Evolutionary conservation across 371 early-diverging fungal species (phyloP).

Genomic region (Rhizomucor pusillus): DNA sequence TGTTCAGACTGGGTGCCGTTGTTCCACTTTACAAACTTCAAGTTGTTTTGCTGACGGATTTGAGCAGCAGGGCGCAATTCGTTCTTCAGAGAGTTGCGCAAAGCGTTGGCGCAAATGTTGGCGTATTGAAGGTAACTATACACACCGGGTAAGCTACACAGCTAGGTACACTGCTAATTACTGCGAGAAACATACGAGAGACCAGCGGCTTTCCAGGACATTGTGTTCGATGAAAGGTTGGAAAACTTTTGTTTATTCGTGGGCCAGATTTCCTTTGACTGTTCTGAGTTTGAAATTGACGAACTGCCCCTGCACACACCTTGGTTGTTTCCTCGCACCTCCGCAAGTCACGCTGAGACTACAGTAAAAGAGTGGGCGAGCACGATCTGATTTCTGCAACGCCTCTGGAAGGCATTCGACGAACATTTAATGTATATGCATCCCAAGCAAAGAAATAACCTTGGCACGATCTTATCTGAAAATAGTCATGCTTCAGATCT

Average conservation of each 20-base stretch:
- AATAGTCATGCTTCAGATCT: too few species aligned
- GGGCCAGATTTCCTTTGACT: background rate
- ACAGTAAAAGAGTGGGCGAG: too few species aligned
- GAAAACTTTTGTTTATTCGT: constrained; percentile 8
- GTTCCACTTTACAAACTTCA: constrained; percentile 82
- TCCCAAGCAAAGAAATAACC: too few species aligned
- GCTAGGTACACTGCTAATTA: background rate
- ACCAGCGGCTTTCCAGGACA: constrained; percentile 69
- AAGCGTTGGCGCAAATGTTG: constrained; percentile 81
- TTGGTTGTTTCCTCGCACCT: too few species aligned
- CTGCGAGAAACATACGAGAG: constrained; percentile 42
- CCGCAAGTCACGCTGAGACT: too few species aligned
- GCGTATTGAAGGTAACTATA: constrained; percentile 85
- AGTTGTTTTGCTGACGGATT: constrained; percentile 73
- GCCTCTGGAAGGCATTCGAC: too few species aligned
- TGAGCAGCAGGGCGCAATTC: constrained; percentile 67
- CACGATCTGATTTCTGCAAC: too few species aligned
- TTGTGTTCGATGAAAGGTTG: constrained; percentile 13
- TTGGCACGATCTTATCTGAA: too few species aligned
- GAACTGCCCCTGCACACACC: too few species aligned
- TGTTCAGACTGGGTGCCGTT: constrained; percentile 47
- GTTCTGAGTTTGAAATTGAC: constrained; percentile 1
- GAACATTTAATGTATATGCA: too few species aligned
- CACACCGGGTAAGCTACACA: background rate
- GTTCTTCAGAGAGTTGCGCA: constrained; percentile 83